Evolutionary conservation across 345 rosid species (phyloP).

Genomic region (Salix caprea): DNA sequence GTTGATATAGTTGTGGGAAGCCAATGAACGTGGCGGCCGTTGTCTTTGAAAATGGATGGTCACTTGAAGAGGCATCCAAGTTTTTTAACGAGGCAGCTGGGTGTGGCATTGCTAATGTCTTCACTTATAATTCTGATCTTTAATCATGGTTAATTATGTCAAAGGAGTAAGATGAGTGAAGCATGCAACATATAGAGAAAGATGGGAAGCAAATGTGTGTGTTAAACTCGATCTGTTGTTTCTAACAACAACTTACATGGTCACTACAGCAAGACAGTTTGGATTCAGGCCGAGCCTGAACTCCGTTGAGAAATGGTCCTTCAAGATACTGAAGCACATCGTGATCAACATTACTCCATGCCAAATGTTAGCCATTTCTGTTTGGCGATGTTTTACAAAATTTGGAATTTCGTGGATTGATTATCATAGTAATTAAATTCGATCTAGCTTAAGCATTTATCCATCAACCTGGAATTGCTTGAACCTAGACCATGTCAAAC

Average conservation of each 20-base stretch:
- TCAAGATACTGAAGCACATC: neutral
- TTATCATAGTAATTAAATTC: too few relatives aligned
- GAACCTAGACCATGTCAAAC: too few relatives aligned
- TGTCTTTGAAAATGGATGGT: constrained; percentile 30
- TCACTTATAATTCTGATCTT: constrained; percentile 42
- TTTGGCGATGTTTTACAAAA: neutral
- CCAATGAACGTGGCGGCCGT: constrained; percentile 51
- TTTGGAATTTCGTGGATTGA: neutral
- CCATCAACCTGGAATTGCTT: too few relatives aligned
- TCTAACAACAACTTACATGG: constrained; percentile 63
- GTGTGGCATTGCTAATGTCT: constrained; percentile 44
- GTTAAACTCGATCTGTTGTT: constrained; percentile 32
- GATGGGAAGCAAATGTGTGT: constrained; percentile 43
- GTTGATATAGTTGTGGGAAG: constrained; percentile 31
- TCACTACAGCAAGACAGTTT: constrained; percentile 41
- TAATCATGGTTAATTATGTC: constrained; percentile 45
- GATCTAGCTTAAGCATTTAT: too few relatives aligned
- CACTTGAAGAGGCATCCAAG: constrained; percentile 41
- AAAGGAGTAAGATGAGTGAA: constrained; percentile 49
- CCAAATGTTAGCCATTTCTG: neutral
- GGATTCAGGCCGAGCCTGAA: constrained; percentile 13
- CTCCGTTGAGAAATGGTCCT: neutral
- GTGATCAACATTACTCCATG: neutral
- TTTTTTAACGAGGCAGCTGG: constrained; percentile 57
- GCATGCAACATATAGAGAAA: constrained; percentile 48